These are phyloP conservation scores for Nymphaea thermarum DNA, from an alignment of 164 flowering plant species.

Conservation along the genomic window DNA sequence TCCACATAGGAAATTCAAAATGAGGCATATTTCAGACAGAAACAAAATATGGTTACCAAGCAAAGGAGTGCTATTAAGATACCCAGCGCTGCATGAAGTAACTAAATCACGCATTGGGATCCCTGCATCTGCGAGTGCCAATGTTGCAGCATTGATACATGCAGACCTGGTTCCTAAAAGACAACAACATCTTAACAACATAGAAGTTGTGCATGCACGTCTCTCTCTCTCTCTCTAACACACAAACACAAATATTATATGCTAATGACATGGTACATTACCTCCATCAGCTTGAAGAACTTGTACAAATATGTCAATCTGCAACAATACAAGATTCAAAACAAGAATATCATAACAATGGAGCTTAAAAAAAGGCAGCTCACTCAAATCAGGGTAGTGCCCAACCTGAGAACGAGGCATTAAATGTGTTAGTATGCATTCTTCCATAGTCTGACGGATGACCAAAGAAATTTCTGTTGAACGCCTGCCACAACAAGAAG, in stretches of 20 bases:
- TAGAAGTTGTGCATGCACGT: neutral
- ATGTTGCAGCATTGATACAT: slow-evolving; percentile 96
- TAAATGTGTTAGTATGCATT: slow-evolving; percentile 80
- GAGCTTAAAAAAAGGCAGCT: neutral
- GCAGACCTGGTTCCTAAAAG: slow-evolving; percentile 87
- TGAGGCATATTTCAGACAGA: neutral
- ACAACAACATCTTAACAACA: neutral
- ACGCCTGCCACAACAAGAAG: slow-evolving; percentile 34
- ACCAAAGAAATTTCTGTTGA: slow-evolving; percentile 91
- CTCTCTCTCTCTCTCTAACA: no score
- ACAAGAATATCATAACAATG: neutral
- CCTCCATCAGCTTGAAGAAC: slow-evolving; percentile 99
- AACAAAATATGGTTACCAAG: slow-evolving; percentile 42
- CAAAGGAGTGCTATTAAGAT: slow-evolving; percentile 78
- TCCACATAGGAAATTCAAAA: neutral
- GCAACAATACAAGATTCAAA: slow-evolving; percentile 9
- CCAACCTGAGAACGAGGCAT: slow-evolving; percentile 93
- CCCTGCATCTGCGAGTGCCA: slow-evolving; percentile 99
- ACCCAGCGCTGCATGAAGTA: slow-evolving; percentile 92
- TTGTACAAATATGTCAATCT: slow-evolving; percentile 96
- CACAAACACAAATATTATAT: no score
- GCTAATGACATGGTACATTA: slow-evolving; percentile 12
- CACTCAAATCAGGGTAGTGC: neutral
- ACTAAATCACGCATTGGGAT: slow-evolving; percentile 93
- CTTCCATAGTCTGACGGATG: slow-evolving; percentile 96